These are phyloP conservation scores for Mikania micrantha DNA, from an alignment of 129 eudicot genomes.

Conservation along the genomic window DNA sequence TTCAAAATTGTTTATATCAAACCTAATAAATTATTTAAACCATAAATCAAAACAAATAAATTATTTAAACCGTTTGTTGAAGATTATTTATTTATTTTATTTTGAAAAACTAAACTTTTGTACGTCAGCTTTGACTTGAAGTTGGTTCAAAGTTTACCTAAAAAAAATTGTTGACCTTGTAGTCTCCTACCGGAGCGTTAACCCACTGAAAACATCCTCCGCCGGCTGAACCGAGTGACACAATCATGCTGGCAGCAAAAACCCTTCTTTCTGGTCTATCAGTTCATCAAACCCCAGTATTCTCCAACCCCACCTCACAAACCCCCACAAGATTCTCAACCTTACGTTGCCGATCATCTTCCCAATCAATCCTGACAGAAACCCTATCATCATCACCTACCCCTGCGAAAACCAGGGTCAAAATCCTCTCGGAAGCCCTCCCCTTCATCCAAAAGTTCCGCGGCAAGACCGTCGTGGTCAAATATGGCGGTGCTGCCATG, in stretches of 20 bases:
- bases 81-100: no score
- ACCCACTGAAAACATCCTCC: background rate
- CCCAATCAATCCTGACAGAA: slow-evolving; percentile 25
- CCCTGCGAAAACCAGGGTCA: slow-evolving; percentile 62
- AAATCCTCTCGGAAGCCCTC: slow-evolving; percentile 80
- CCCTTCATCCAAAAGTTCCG: slow-evolving; percentile 87
- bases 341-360: slow-evolving; percentile 29
- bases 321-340: background rate
- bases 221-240: background rate
- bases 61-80: no score
- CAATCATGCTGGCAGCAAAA: slow-evolving; percentile 35
- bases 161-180: no score
- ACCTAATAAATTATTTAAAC: no score
- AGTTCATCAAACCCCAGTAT: slow-evolving; percentile 5
- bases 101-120: no score
- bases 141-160: no score
- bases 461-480: slow-evolving; percentile 79
- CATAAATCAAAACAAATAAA: no score
- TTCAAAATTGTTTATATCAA: no score
- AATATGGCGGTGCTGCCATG: slow-evolving; percentile 96
- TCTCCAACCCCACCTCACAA: slow-evolving; percentile 11
- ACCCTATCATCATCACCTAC: slow-evolving; percentile 34
- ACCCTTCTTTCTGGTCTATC: slow-evolving; percentile 25
- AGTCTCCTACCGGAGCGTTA: no score
- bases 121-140: no score